Evolutionary conservation across 179 eudicot species (phyloP), one percentile per base, ranked within the genome.

Genomic region (Pouteria campechiana): DNA sequence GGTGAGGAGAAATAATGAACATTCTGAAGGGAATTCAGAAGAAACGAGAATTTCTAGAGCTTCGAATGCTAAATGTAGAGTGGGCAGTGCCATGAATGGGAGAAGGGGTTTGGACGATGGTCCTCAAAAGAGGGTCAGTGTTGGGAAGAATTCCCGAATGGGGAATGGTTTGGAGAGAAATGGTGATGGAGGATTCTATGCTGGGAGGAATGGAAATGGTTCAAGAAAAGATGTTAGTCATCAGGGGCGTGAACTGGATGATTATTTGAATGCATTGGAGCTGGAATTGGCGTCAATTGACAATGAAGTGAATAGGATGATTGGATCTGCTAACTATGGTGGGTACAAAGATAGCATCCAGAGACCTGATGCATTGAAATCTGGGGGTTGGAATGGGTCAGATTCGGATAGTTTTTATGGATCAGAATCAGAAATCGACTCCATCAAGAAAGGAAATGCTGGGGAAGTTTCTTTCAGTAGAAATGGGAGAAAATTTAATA

Each of bases 31-130:
- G 36, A 30, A 23, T 17, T 31, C 12, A 15, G 37, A 36, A 10
- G 48, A 52, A 25, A 54, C 32, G 12, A 30, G 55, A 45, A 46
- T 17, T 46, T 41, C 25, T 7, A 53, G 50, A 7, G 39, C 16
- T 6, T 25, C 25, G 15, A 34, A 50, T 24, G 37, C 46, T 18
- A 51, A 50, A 16, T 29, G 46, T 23, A 34, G 52, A 52, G 44
- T 43, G 41, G 68, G 32, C 32, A 44, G 62, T n/a, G n/a, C n/a
- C n/a, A n/a, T n/a, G 25, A 55, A 37, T 34, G 47, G 48, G 33
- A 68, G 53, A 42, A 60, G 48, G 33, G 19, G 34, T 17, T 34
- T 42, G 21, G 9, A n/a, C n/a, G 31, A 4, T n/a, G 3, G 24
- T 3, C 11, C 13, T 4, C 4, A 7, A 13, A 10, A 2, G 18